Percentiles rank a stretch among this genome's conserved stretches.
These are phyloP conservation scores for Sporothrix pseudoabietina DNA, from an alignment of 2,329 filamentous ascomycete species.

Conservation along the genomic window DNA sequence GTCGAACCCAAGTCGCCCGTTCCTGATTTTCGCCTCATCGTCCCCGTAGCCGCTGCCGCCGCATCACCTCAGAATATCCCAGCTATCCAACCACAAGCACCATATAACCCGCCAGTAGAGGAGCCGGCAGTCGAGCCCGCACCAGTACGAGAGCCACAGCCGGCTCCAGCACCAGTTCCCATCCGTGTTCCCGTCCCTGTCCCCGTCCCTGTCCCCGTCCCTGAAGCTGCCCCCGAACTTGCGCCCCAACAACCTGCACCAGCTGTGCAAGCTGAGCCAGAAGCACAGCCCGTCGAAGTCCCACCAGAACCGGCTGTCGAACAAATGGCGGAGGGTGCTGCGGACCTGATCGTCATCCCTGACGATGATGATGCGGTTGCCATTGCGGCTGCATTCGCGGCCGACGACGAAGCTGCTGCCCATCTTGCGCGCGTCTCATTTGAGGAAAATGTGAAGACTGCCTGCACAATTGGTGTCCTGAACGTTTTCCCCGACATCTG, in stretches of 20 bases:
- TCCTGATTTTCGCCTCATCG: background rate
- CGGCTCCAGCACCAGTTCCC: background rate
- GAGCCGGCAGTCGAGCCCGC: background rate
- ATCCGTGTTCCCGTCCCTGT: background rate
- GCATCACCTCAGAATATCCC: background rate
- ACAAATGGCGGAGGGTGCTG: background rate
- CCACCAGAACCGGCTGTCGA: background rate
- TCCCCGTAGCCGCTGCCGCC: background rate
- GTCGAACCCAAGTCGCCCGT: background rate
- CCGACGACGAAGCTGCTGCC: background rate
- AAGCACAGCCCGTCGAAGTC: background rate
- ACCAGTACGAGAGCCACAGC: background rate
- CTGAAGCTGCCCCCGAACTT: background rate
- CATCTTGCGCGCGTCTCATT: background rate
- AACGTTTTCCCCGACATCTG: constrained; percentile 53
- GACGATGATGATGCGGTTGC: background rate
- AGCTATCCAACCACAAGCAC: background rate
- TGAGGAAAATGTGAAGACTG: constrained; percentile 31
- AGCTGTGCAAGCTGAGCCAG: background rate
- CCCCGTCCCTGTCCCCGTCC: background rate
- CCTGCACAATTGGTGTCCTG: constrained; percentile 41
- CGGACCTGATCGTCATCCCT: background rate
- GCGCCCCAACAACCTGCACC: background rate
- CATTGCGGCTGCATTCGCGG: too few relatives aligned
- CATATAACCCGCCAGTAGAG: background rate